Percentiles rank a stretch among this genome's conserved stretches.
These are phyloP conservation scores for Puccinia horiana DNA, from an alignment of 1,284 basidiomycete genomes.

Conservation along the genomic window DNA sequence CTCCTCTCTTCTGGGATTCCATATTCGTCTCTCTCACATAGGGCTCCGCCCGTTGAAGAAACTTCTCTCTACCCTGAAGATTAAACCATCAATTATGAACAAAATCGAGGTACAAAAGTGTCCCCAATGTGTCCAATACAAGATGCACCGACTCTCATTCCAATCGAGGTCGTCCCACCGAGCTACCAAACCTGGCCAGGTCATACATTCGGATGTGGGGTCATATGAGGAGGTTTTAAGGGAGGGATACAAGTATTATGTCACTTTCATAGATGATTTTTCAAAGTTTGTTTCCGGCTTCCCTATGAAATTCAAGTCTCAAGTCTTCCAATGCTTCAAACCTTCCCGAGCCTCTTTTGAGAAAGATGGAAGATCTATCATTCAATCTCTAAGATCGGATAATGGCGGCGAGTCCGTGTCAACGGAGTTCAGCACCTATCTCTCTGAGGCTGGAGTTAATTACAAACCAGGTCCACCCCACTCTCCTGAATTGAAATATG, in stretches of 20 bases:
- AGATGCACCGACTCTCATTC: not conserved
- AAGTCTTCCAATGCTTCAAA: too few relatives aligned
- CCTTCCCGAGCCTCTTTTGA: not conserved
- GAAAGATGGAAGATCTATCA: not conserved
- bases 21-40: not conserved
- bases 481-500: slow-evolving; percentile 48
- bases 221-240: not conserved
- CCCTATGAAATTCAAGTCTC: too few relatives aligned
- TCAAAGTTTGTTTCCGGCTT: not conserved
- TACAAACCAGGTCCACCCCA: slow-evolving; percentile 39
- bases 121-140: not conserved
- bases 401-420: slow-evolving; percentile 48
- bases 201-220: not conserved
- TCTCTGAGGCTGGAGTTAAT: slow-evolving; percentile 32
- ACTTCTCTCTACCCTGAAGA: not conserved
- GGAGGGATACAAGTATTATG: not conserved
- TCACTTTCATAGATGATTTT: not conserved
- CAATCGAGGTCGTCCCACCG: not conserved
- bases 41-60: not conserved
- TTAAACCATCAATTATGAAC: not conserved
- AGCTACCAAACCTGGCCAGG: not conserved
- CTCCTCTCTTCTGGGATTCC: not conserved
- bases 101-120: not conserved
- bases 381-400: slow-evolving; percentile 35
- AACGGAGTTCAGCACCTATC: slow-evolving; percentile 7